Evolutionary conservation across 2,329 filamentous ascomycete species (phyloP).

Genomic region (Calycina marina): DNA sequence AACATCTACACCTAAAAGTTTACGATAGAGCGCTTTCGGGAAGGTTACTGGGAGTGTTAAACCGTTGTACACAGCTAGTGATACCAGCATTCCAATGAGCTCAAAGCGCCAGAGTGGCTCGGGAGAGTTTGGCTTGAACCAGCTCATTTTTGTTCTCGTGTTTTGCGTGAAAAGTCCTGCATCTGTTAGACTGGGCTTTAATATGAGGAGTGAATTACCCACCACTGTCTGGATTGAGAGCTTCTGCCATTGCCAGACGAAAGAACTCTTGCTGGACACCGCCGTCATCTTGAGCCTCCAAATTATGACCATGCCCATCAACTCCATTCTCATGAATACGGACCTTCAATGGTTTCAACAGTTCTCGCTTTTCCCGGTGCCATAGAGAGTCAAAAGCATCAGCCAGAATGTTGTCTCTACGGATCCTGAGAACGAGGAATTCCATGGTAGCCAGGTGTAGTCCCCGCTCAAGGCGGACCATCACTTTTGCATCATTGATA

Average conservation of each 20-base stretch:
- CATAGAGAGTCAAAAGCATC: constrained; percentile 82
- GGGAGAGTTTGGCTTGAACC: constrained; percentile 72
- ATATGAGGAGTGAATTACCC: constrained; percentile 18
- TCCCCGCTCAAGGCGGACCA: constrained; percentile 40
- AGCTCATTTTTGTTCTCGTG: constrained; percentile 60
- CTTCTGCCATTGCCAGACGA: constrained; percentile 65
- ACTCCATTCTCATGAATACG: constrained; percentile 68
- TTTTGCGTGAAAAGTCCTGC: constrained; percentile 65
- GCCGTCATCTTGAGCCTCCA: constrained; percentile 84
- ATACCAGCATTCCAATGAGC: constrained; percentile 74
- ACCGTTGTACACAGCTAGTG: constrained; percentile 84
- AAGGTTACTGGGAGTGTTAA: constrained; percentile 84
- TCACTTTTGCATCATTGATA: constrained; percentile 41
- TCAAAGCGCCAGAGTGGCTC: constrained; percentile 86
- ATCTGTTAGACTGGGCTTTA: constrained; percentile 2
- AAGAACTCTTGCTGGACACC: constrained; percentile 97
- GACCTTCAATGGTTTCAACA: constrained; percentile 77
- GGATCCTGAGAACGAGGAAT: constrained; percentile 56
- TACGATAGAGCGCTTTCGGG: constrained; percentile 69
- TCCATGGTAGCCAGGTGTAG: constrained; percentile 53
- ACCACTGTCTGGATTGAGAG: constrained; percentile 62
- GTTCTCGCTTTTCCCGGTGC: constrained; percentile 67
- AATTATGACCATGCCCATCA: no score
- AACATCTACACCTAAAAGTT: constrained; percentile 56
- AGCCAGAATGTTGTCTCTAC: constrained; percentile 50